Evolutionary conservation across 106 monocot species (phyloP).

Genomic region (Agapanthus africanus): DNA sequence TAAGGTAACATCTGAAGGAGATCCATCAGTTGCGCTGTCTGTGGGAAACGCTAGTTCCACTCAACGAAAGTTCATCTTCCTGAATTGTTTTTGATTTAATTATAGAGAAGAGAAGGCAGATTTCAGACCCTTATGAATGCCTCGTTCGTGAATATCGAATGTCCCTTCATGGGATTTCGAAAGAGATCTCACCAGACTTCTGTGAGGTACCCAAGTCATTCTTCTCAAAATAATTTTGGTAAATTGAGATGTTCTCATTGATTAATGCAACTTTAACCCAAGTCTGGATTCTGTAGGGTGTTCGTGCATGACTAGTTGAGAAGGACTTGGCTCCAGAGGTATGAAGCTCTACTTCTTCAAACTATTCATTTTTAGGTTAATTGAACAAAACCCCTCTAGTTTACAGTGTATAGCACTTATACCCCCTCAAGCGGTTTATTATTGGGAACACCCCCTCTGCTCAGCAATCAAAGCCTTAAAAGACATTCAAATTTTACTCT

Average conservation of each 20-base stretch:
- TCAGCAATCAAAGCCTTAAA: too few relatives aligned
- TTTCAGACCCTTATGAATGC: slow-evolving; percentile 86
- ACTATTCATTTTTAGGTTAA: neutral
- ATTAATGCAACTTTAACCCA: neutral
- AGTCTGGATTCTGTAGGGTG: slow-evolving; percentile 42
- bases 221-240: neutral
- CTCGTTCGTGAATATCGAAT: slow-evolving; percentile 87
- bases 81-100: neutral
- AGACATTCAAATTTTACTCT: too few relatives aligned
- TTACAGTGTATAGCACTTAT: too few relatives aligned
- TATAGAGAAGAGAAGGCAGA: slow-evolving; percentile 85
- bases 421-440: too few relatives aligned
- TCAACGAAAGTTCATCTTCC: too few relatives aligned
- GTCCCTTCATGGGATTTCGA: slow-evolving; percentile 79
- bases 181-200: slow-evolving; percentile 54
- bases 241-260: neutral
- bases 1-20: too few relatives aligned
- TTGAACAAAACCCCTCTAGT: too few relatives aligned
- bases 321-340: slow-evolving; percentile 88
- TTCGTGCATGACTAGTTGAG: slow-evolving; percentile 67
- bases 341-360: neutral
- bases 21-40: too few relatives aligned
- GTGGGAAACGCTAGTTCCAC: too few relatives aligned
- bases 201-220: slow-evolving; percentile 46
- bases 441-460: too few relatives aligned